Conservation (phyloP, 169 alveolate species). For the Plasmodium chabaudi region DNA sequence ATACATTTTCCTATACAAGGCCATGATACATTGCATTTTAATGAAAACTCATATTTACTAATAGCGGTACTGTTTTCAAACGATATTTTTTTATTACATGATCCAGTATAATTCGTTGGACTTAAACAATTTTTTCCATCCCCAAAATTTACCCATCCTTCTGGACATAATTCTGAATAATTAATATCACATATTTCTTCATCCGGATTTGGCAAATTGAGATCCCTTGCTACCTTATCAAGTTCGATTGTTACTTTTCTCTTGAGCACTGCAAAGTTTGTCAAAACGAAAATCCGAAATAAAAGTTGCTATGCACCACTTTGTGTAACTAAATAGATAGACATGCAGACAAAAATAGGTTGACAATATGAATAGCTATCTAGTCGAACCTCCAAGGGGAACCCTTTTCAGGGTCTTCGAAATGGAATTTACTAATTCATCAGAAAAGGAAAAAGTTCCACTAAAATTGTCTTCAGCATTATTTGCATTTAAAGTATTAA, state of each 20-base stretch:
- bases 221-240: conserved; percentile 72
- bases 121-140: conserved; percentile 70
- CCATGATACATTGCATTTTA: conserved; percentile 57
- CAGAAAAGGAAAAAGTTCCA: conserved; percentile 22
- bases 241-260: conserved; percentile 74
- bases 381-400: conserved; percentile 27
- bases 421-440: conserved; percentile 26
- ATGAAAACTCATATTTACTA: conserved; percentile 42
- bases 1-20: conserved; percentile 43
- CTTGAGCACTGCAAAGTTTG: conserved; percentile 53
- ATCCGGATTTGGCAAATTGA: conserved; percentile 75
- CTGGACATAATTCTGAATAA: conserved; percentile 84
- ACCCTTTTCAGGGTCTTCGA: conserved; percentile 26
- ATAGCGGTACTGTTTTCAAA: conserved; percentile 39
- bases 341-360: background rate
- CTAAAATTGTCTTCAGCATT: background rate
- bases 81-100: conserved; percentile 52
- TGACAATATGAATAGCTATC: background rate
- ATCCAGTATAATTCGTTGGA: conserved; percentile 47
- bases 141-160: conserved; percentile 80
- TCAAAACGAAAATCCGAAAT: too few relatives aligned
- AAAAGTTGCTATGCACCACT: background rate
- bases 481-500: background rate
- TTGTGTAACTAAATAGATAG: background rate
- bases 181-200: conserved; percentile 80